These are phyloP conservation scores for Rhizopogon rudus DNA, from an alignment of 768 basidiomycete species.

Conservation along the genomic window DNA sequence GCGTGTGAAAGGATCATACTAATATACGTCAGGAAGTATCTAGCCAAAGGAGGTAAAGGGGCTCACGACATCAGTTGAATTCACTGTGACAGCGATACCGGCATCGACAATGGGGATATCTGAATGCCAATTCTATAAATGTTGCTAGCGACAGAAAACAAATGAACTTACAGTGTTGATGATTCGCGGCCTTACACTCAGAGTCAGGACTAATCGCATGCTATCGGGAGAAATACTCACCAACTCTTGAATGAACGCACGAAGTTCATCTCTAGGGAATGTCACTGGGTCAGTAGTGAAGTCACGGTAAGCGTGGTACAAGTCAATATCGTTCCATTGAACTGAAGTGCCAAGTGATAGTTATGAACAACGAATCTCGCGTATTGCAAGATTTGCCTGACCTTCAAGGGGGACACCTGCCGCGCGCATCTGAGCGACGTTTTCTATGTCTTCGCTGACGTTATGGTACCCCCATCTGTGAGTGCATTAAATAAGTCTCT, in stretches of 20 bases:
- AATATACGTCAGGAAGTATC: not conserved
- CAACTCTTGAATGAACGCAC: conserved; percentile 48
- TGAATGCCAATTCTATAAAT: conserved; percentile 38
- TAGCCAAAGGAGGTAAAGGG: not conserved
- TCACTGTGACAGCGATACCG: conserved; percentile 48
- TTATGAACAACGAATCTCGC: not conserved
- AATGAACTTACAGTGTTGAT: conserved; percentile 41
- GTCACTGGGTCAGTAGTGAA: conserved; percentile 64
- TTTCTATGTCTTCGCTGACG: conserved; percentile 53
- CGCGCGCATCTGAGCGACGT: conserved; percentile 55
- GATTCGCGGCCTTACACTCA: conserved; percentile 14
- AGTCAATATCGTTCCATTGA: conserved; percentile 78
- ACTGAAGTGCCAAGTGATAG: conserved; percentile 29
- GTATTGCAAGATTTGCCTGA: conserved; percentile 14
- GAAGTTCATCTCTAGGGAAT: conserved; percentile 52
- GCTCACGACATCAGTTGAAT: conserved; percentile 52
- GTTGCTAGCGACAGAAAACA: conserved; percentile 54
- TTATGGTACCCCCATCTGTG: conserved; percentile 44
- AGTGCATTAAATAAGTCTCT: not conserved
- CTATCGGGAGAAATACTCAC: conserved; percentile 32
- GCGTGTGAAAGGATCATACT: conserved; percentile 61
- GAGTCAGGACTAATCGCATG: conserved; percentile 2
- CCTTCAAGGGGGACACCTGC: conserved; percentile 75
- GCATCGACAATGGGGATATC: conserved; percentile 66
- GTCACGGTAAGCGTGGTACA: conserved; percentile 64